Percentiles rank a stretch among this genome's conserved stretches.
These are phyloP conservation scores for Meredithiella fracta DNA, from an alignment of 2,329 filamentous ascomycete species.

Conservation along the genomic window DNA sequence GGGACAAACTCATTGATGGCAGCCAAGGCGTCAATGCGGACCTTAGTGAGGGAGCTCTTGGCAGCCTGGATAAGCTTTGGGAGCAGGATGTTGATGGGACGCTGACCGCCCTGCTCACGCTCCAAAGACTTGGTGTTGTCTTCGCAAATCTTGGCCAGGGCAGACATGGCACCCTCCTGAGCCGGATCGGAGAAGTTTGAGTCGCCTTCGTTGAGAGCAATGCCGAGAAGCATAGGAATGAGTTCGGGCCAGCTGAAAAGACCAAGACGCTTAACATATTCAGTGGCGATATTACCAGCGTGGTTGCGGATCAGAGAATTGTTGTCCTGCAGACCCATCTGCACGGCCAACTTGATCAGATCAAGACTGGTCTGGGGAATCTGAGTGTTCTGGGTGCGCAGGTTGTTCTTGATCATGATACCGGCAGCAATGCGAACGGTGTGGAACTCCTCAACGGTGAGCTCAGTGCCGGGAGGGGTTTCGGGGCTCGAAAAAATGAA, in stretches of 20 bases:
- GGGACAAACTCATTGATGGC: constrained; percentile 87
- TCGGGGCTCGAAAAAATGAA: constrained; percentile 67
- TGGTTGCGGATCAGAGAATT: constrained; percentile 72
- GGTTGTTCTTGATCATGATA: constrained; percentile 90
- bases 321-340: constrained; percentile 65
- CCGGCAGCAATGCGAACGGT: constrained; percentile 73
- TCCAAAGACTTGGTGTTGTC: constrained; percentile 81
- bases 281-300: constrained; percentile 85
- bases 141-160: constrained; percentile 89
- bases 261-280: constrained; percentile 70
- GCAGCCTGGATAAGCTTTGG: constrained; percentile 84
- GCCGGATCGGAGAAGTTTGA: constrained; percentile 47
- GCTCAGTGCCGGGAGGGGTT: constrained; percentile 42
- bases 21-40: constrained; percentile 63
- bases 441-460: constrained; percentile 46
- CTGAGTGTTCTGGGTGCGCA: constrained; percentile 56
- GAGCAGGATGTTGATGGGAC: constrained; percentile 73
- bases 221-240: constrained; percentile 61
- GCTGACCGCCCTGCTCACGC: constrained; percentile 72
- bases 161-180: constrained; percentile 87
- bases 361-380: constrained; percentile 57
- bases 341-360: constrained; percentile 64
- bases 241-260: constrained; percentile 84
- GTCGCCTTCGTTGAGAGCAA: constrained; percentile 52
- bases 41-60: constrained; percentile 55